Conservation (phyloP, 192 early-diverging fungal genomes). For the Backusella liffmaniae region DNA sequence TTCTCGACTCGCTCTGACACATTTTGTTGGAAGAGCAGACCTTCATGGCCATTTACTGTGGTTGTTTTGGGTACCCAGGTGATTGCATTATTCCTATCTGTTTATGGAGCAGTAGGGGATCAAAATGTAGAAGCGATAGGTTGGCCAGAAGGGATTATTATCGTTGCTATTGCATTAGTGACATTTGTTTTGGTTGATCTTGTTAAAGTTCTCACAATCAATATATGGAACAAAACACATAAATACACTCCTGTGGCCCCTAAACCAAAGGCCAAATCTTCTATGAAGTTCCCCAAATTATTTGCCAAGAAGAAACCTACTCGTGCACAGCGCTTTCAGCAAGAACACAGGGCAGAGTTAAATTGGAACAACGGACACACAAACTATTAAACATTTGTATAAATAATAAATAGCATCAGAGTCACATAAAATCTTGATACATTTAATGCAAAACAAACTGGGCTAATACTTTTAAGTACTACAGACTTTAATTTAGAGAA, state of each 20-base stretch:
- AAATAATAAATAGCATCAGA: background rate
- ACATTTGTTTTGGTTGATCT: constrained; percentile 61
- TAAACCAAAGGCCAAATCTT: background rate
- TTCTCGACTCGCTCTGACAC: constrained; percentile 65
- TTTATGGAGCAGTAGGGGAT: constrained; percentile 46
- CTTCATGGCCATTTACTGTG: constrained; percentile 52
- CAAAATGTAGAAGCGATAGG: constrained; percentile 40
- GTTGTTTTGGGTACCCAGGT: constrained; percentile 71
- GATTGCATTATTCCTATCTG: constrained; percentile 58
- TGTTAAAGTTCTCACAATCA: constrained; percentile 53
- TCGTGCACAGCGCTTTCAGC: constrained; percentile 3
- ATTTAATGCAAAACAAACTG: background rate
- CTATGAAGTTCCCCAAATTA: background rate
- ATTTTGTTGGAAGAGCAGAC: constrained; percentile 64
- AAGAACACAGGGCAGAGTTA: constrained; percentile 2
- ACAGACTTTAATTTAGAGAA: background rate
- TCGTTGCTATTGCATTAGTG: constrained; percentile 55
- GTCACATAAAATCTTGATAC: background rate
- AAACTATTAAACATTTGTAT: background rate
- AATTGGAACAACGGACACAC: background rate
- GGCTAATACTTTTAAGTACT: background rate
- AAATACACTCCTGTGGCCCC: background rate
- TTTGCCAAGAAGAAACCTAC: background rate
- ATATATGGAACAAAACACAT: constrained; percentile 9
- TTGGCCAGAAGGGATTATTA: constrained; percentile 43